Evolutionary conservation across 2,329 filamentous ascomycete genomes (phyloP).

Genomic region (Xylariales sp.): DNA sequence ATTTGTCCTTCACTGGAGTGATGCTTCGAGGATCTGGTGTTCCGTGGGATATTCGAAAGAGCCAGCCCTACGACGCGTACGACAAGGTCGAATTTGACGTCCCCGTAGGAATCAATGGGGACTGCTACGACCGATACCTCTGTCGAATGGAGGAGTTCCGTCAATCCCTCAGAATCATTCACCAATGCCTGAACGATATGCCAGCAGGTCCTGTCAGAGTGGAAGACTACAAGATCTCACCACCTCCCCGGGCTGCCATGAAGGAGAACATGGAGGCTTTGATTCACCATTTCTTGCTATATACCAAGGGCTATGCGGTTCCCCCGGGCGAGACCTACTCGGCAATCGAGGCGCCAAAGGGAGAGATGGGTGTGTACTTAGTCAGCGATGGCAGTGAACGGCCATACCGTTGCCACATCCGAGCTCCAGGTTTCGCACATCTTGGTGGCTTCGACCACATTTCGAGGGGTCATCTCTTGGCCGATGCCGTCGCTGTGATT

Average conservation of each 20-base stretch:
- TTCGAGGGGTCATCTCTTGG: slow-evolving; percentile 84
- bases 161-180: slow-evolving; percentile 94
- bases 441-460: slow-evolving; percentile 92
- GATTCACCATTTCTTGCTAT: slow-evolving; percentile 98
- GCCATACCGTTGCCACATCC: slow-evolving; percentile 95
- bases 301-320: slow-evolving; percentile 96
- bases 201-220: slow-evolving; percentile 88
- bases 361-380: slow-evolving; percentile 96
- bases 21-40: slow-evolving; percentile 97
- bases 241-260: slow-evolving; percentile 94
- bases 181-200: slow-evolving; percentile 99
- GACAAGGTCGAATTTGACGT: slow-evolving; percentile 98
- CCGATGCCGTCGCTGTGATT: slow-evolving; percentile 95
- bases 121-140: slow-evolving; percentile 98
- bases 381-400: slow-evolving; percentile 95
- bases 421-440: slow-evolving; percentile 94
- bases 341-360: slow-evolving; percentile 98
- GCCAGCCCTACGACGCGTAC: slow-evolving; percentile 94
- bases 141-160: slow-evolving; percentile 99
- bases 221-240: slow-evolving; percentile 97
- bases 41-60: slow-evolving; percentile 95
- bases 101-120: slow-evolving; percentile 90
- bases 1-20: slow-evolving; percentile 93
- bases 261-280: slow-evolving; percentile 99
- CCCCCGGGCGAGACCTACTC: slow-evolving; percentile 97